These are phyloP conservation scores for Zymoseptoria ardabiliae DNA, from an alignment of 2,329 filamentous ascomycete species.

Conservation along the genomic window DNA sequence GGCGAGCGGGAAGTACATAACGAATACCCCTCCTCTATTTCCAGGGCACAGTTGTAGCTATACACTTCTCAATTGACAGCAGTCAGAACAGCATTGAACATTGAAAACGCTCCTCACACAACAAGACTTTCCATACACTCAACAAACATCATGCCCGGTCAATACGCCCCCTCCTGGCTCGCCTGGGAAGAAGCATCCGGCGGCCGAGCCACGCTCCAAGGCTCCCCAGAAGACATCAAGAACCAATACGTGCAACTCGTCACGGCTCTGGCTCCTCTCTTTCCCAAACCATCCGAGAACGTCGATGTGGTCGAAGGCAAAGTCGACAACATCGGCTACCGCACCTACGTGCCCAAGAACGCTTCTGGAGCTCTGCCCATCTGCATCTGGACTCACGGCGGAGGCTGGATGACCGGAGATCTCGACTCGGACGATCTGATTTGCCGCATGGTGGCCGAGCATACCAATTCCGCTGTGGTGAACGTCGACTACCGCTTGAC, in stretches of 20 bases:
- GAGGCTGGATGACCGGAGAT: conserved; percentile 23
- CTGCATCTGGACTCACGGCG: conserved; percentile 18
- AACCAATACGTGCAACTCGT: conserved; percentile 14
- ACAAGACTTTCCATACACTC: conserved; percentile 13
- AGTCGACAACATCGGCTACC: conserved; percentile 18
- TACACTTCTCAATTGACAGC: not conserved
- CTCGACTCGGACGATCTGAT: conserved; percentile 18
- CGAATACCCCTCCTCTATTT: not conserved
- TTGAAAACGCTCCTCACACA: not conserved
- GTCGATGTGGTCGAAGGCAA: conserved; percentile 17
- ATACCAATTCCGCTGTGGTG: conserved; percentile 23
- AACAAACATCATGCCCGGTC: conserved; percentile 8
- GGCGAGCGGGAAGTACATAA: not conserved
- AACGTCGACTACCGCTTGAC: conserved; percentile 40
- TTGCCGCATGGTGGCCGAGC: conserved; percentile 18
- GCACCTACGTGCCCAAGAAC: conserved; percentile 19
- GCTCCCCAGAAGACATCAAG: conserved; percentile 18
- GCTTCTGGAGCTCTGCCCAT: conserved; percentile 13
- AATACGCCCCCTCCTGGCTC: conserved; percentile 19
- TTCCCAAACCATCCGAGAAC: conserved; percentile 15
- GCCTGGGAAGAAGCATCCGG: conserved; percentile 17
- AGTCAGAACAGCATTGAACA: not conserved
- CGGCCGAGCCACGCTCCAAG: conserved; percentile 17
- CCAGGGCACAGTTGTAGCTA: not conserved
- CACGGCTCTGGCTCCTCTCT: conserved; percentile 11